phyloP scores from a whole-genome alignment of 1,139 yeast species.

The Komagataea norvegica region DNA sequence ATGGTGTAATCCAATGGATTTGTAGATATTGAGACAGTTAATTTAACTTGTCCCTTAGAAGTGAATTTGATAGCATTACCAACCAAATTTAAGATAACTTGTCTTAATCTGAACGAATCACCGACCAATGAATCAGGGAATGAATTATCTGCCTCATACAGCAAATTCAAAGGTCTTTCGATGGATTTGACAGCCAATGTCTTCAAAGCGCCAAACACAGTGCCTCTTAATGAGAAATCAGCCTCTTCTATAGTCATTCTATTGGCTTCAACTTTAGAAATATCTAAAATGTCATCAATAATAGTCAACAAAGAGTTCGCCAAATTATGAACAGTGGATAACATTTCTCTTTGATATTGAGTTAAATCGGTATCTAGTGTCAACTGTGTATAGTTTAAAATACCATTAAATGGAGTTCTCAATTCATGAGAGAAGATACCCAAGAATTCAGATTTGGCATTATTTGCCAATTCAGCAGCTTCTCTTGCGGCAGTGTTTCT shows the following conservation, averaged over 20 bases:
- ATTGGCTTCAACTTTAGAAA: slow-evolving; percentile 88
- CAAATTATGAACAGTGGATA: slow-evolving; percentile 79
- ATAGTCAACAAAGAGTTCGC: slow-evolving; percentile 83
- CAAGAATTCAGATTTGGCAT: slow-evolving; percentile 86
- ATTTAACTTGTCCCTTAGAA: slow-evolving; percentile 71
- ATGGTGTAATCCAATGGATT: slow-evolving; percentile 23
- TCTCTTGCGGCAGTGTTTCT: slow-evolving; percentile 91
- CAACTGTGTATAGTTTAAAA: slow-evolving; percentile 87
- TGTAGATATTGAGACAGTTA: slow-evolving; percentile 52
- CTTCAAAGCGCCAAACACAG: slow-evolving; percentile 85
- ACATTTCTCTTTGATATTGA: slow-evolving; percentile 87
- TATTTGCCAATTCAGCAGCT: slow-evolving; percentile 86
- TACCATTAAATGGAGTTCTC: slow-evolving; percentile 89
- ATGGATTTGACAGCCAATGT: slow-evolving; percentile 87
- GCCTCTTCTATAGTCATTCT: slow-evolving; percentile 90
- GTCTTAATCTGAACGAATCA: slow-evolving; percentile 82
- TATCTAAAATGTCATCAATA: slow-evolving; percentile 86
- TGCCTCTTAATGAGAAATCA: slow-evolving; percentile 79
- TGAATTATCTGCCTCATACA: slow-evolving; percentile 78
- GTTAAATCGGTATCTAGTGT: slow-evolving; percentile 83
- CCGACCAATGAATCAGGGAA: slow-evolving; percentile 86
- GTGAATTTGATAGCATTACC: slow-evolving; percentile 91
- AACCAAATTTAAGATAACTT: slow-evolving; percentile 77
- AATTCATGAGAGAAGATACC: slow-evolving; percentile 92
- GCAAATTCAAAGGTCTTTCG: slow-evolving; percentile 74